phyloP scores from a whole-genome alignment of 495 filamentous ascomycete species.

The Talaromyces wortmannii region DNA sequence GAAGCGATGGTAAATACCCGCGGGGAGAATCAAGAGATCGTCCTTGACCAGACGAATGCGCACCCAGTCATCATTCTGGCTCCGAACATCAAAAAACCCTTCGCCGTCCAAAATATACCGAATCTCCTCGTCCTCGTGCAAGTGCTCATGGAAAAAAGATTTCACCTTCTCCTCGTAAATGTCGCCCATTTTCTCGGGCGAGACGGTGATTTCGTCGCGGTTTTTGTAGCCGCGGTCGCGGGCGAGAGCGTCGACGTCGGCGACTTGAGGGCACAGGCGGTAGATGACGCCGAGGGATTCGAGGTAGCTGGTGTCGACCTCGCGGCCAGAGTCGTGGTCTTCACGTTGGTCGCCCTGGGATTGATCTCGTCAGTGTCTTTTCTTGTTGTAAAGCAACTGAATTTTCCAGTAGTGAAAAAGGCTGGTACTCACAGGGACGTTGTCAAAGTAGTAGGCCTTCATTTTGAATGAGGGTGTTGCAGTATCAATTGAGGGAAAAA shows the following conservation, averaged over 20 bases:
- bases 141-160: conserved; percentile 87
- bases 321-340: conserved; percentile 75
- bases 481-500: no score
- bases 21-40: conserved; percentile 78
- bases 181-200: conserved; percentile 77
- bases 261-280: conserved; percentile 56
- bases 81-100: conserved; percentile 91
- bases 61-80: conserved; percentile 69
- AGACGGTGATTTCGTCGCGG: conserved; percentile 88
- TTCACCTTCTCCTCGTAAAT: conserved; percentile 81
- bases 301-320: conserved; percentile 53
- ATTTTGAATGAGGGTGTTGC: conserved; percentile 38
- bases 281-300: conserved; percentile 71
- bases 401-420: neutral
- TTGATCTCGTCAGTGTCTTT: conserved; percentile 6
- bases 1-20: conserved; percentile 97
- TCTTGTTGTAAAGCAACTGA: conserved; percentile 1
- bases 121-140: conserved; percentile 99
- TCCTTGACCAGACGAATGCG: conserved; percentile 69
- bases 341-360: conserved; percentile 83
- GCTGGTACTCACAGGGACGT: conserved; percentile 55
- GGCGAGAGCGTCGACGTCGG: conserved; percentile 66
- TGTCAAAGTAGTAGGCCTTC: conserved; percentile 82
- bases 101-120: conserved; percentile 87
- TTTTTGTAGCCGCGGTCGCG: conserved; percentile 79